Evolutionary conservation across 225 moss, liverwort and hornwort genomes (phyloP).

Genomic region (Physcomitrellopsis africana): DNA sequence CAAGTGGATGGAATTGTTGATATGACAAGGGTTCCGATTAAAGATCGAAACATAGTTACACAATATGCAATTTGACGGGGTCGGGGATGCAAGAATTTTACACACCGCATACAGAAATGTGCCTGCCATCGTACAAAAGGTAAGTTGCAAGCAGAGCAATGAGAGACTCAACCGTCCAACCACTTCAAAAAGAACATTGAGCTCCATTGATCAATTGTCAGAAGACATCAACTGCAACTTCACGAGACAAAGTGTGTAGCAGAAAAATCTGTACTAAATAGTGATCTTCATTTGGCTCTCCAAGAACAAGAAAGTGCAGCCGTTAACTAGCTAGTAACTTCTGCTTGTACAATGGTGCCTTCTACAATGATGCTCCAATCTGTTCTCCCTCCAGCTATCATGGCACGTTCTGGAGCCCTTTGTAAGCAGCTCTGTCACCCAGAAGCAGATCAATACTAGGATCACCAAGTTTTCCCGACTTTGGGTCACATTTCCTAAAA

Average conservation of each 20-base stretch:
- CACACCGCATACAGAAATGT: no score
- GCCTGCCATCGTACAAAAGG: no score
- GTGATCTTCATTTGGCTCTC: constrained; percentile 19
- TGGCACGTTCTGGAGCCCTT: constrained; percentile 53
- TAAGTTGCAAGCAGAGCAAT: no score
- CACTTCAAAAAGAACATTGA: background rate
- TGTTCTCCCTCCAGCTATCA: constrained; percentile 50
- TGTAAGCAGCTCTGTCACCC: constrained; percentile 76
- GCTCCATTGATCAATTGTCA: constrained; percentile 21
- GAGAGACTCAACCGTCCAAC: no score
- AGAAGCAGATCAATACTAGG: constrained; percentile 25
- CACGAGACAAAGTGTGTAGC: background rate
- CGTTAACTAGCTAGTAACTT: constrained; percentile 32
- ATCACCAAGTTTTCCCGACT: background rate
- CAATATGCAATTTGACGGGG: no score
- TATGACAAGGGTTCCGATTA: no score
- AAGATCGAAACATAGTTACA: no score
- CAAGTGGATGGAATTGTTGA: no score
- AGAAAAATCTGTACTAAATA: constrained; percentile 16
- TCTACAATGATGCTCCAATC: constrained; percentile 83
- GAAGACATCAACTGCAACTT: constrained; percentile 25
- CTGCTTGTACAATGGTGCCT: constrained; percentile 71
- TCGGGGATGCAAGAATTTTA: no score
- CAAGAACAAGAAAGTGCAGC: constrained; percentile 3
- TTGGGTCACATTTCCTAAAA: background rate